Percentiles rank a stretch among this genome's conserved stretches.
Conservation (phyloP, 164 flowering plant genomes). For the Dillenia suffruticosa region DNA sequence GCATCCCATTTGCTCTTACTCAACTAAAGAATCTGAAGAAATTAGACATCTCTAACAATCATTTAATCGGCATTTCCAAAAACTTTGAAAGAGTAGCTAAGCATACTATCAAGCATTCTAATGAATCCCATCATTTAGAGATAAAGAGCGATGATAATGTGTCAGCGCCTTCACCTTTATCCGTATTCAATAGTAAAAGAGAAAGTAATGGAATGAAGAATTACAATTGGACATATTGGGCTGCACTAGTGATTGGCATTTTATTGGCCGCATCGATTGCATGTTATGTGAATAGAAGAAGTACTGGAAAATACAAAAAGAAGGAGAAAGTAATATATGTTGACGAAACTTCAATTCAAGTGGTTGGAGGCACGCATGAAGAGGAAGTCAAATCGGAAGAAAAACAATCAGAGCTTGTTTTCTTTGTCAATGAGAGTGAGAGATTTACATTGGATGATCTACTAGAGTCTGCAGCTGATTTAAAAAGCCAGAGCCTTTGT, state of each 20-base stretch:
- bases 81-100: conserved; percentile 1
- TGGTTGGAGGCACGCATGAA: conserved; percentile 1
- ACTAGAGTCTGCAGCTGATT: conserved; percentile 43
- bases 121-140: not conserved
- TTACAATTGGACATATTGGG: not conserved
- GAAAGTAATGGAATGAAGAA: too few relatives aligned
- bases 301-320: conserved; percentile 5
- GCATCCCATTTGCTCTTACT: conserved; percentile 25
- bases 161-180: too few relatives aligned
- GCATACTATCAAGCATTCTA: not conserved
- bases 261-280: conserved; percentile 14
- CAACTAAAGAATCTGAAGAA: conserved; percentile 25
- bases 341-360: conserved; percentile 14
- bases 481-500: conserved; percentile 34
- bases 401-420: conserved; percentile 31
- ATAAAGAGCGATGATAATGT: not conserved
- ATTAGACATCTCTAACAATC: conserved; percentile 36
- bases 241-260: conserved; percentile 11
- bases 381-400: conserved; percentile 20
- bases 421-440: conserved; percentile 40
- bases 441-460: conserved; percentile 46
- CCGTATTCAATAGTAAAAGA: too few relatives aligned
- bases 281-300: conserved; percentile 10
- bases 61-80: conserved; percentile 8
- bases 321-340: conserved; percentile 17